These are phyloP conservation scores for Cyberlindnera bimundalis DNA, from an alignment of 805 yeast genomes.

Conservation along the genomic window DNA sequence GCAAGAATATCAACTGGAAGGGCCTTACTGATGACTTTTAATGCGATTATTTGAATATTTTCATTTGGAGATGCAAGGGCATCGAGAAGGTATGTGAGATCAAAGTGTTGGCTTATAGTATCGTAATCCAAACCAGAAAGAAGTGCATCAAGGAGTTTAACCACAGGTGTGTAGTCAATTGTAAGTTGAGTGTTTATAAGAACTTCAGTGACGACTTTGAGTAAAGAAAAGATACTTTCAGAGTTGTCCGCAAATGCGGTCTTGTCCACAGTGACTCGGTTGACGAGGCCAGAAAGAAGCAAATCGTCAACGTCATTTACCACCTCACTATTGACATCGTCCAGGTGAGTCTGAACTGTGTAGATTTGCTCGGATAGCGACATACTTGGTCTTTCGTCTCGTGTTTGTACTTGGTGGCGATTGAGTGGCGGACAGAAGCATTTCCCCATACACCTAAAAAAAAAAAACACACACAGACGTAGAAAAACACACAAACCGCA, in stretches of 20 bases:
- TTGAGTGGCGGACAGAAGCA: too few relatives aligned
- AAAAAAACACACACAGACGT: not conserved
- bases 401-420: too few relatives aligned
- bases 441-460: too few relatives aligned
- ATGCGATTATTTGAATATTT: conserved; percentile 20
- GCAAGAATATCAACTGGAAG: conserved; percentile 25
- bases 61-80: conserved; percentile 20
- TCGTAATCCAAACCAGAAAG: conserved; percentile 19
- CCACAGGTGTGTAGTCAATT: conserved; percentile 14
- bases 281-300: not conserved
- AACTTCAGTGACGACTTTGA: not conserved
- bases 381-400: too few relatives aligned
- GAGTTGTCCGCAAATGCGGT: conserved; percentile 4
- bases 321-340: not conserved
- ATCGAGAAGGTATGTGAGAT: conserved; percentile 16
- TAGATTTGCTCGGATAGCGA: not conserved
- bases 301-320: not conserved
- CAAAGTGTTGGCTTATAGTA: conserved; percentile 14
- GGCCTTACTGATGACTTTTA: conserved; percentile 22
- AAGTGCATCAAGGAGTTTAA: conserved; percentile 17
- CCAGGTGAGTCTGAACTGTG: not conserved
- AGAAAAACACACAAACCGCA: not conserved
- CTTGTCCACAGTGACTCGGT: conserved; percentile 11
- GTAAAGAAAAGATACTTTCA: conserved; percentile 4
- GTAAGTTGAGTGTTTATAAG: conserved; percentile 6